Conservation (phyloP, 129 eudicot species). For the Lactuca saligna region DNA sequence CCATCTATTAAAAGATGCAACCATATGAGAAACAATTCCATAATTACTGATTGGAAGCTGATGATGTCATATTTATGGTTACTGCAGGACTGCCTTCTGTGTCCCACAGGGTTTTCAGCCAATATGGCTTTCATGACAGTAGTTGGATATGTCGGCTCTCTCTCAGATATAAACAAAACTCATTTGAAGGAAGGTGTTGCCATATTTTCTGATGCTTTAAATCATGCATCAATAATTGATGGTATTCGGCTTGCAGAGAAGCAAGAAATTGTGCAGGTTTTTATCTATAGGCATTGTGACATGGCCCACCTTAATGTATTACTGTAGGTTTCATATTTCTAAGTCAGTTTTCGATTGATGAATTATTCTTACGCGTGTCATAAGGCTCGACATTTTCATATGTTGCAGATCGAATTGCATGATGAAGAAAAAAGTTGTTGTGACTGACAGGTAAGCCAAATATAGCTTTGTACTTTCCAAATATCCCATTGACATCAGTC, state of each 20-base stretch:
- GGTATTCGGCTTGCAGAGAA: constrained; percentile 90
- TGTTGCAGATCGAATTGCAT: constrained; percentile 67
- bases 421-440: constrained; percentile 78
- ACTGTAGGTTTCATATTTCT: constrained; percentile 51
- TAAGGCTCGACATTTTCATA: constrained; percentile 6
- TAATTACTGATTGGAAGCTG: constrained; percentile 16
- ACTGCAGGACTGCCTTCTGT: constrained; percentile 95
- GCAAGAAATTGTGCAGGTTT: constrained; percentile 54
- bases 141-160: constrained; percentile 70
- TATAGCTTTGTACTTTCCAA: no score
- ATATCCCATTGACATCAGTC: no score
- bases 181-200: constrained; percentile 59
- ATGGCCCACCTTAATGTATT: constrained; percentile 79
- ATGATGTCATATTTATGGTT: constrained; percentile 21
- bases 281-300: constrained; percentile 87
- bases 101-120: constrained; percentile 99
- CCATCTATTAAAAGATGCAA: constrained; percentile 1
- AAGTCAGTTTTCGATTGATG: constrained; percentile 3
- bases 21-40: constrained; percentile 4
- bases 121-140: constrained; percentile 96
- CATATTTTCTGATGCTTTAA: constrained; percentile 88
- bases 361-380: constrained; percentile 10
- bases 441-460: constrained; percentile 73
- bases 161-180: constrained; percentile 46
- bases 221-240: constrained; percentile 97